Conservation (phyloP, 345 rosid species). For the Populus euphratica region DNA sequence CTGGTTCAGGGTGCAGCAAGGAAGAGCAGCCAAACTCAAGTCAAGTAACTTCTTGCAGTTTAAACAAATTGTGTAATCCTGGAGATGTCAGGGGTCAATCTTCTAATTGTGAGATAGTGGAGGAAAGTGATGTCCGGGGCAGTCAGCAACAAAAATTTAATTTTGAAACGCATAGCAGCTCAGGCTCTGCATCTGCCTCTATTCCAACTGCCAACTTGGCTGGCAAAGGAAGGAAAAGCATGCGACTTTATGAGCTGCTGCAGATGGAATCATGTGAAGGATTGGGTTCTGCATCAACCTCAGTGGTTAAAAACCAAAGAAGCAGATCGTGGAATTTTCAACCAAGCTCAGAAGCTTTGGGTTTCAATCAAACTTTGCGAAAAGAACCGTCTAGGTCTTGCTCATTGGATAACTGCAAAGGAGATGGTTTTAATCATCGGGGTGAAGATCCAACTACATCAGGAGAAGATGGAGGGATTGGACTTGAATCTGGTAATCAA, state of each 20-base stretch:
- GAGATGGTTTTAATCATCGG: conserved; percentile 32
- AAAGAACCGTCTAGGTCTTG: conserved; percentile 23
- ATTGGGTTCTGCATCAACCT: conserved; percentile 24
- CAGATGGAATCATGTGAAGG: conserved; percentile 62
- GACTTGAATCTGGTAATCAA: conserved; percentile 34
- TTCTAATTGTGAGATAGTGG: conserved; percentile 48
- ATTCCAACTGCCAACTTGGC: conserved; percentile 39
- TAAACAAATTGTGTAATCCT: conserved; percentile 33
- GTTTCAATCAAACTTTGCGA: conserved; percentile 19
- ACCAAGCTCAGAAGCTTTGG: conserved; percentile 25
- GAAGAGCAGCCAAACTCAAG: conserved; percentile 27
- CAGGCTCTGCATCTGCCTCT: conserved; percentile 31
- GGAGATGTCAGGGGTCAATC: conserved; percentile 31
- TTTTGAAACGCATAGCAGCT: conserved; percentile 20
- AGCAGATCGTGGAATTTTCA: conserved; percentile 28
- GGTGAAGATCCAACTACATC: conserved; percentile 74
- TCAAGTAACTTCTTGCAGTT: conserved; percentile 32
- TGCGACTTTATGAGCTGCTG: conserved; percentile 84
- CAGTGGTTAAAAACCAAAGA: conserved; percentile 28
- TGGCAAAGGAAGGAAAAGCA: conserved; percentile 63
- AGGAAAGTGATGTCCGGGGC: conserved; percentile 37
- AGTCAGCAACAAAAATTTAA: conserved; percentile 24
- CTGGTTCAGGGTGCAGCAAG: conserved; percentile 23
- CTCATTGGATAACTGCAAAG: conserved; percentile 32
- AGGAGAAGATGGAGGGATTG: conserved; percentile 54